A percentile compares a stretch with the other conserved stretches of the same genome.
Evolutionary conservation across 495 filamentous ascomycete species (phyloP).

Genomic region (Penicillium antarcticum): DNA sequence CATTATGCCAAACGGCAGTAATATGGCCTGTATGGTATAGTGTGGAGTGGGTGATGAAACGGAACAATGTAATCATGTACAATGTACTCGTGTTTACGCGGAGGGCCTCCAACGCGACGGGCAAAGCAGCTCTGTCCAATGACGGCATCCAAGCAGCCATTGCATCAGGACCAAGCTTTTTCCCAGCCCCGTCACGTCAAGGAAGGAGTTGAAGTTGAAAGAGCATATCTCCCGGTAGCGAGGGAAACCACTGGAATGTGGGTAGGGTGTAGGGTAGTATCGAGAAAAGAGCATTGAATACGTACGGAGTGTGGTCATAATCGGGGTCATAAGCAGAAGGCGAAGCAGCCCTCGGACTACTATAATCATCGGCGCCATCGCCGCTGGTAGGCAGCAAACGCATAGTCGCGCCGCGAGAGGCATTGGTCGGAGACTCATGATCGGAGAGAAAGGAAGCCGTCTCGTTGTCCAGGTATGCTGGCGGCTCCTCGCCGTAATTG

Average conservation of each 20-base stretch:
- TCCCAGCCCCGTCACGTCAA: slow-evolving; percentile 9
- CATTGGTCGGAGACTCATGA: slow-evolving; percentile 23
- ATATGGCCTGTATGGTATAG: background rate
- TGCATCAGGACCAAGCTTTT: background rate
- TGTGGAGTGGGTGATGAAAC: background rate
- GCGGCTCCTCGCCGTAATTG: slow-evolving; percentile 40
- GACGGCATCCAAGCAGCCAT: slow-evolving; percentile 6
- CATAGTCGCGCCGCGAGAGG: slow-evolving; percentile 52
- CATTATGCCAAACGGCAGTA: slow-evolving; percentile 9
- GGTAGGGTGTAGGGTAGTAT: slow-evolving; percentile 7
- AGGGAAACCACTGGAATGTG: slow-evolving; percentile 25
- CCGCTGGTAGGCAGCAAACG: slow-evolving; percentile 56
- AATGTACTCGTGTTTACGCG: background rate
- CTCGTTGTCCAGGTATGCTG: slow-evolving; percentile 38
- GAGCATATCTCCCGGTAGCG: slow-evolving; percentile 7
- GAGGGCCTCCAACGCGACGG: background rate
- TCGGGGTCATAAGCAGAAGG: slow-evolving; percentile 16
- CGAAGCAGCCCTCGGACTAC: slow-evolving; percentile 14
- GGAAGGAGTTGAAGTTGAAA: slow-evolving; percentile 4
- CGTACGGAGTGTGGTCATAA: slow-evolving; percentile 42
- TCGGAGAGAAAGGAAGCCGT: slow-evolving; percentile 31
- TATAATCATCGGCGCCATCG: slow-evolving; percentile 30
- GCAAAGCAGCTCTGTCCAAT: slow-evolving; percentile 4
- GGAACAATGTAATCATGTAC: slow-evolving; percentile 1
- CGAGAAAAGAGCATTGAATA: slow-evolving; percentile 5